Percentiles rank a stretch among this genome's conserved stretches.
Evolutionary conservation across 2,329 filamentous ascomycete genomes (phyloP).

Genomic region (Lachnellula suecica): DNA sequence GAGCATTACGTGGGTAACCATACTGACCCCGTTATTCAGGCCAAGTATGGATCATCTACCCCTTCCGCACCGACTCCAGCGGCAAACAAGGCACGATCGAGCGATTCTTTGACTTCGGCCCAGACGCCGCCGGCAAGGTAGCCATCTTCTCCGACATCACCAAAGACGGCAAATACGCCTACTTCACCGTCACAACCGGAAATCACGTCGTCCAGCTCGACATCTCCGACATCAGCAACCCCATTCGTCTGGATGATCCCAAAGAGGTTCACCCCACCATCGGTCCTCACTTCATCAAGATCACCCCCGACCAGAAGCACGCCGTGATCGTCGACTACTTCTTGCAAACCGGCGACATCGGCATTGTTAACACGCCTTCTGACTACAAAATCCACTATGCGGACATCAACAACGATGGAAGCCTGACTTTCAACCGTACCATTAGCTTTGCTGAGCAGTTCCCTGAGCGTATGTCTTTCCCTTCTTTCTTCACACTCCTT

Average conservation of each 20-base stretch:
- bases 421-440: slow-evolving; percentile 57
- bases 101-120: slow-evolving; percentile 57
- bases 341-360: slow-evolving; percentile 61
- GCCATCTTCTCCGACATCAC: slow-evolving; percentile 63
- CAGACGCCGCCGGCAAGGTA: slow-evolving; percentile 52
- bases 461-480: no score
- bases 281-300: slow-evolving; percentile 63
- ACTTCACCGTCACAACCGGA: slow-evolving; percentile 59
- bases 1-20: no score
- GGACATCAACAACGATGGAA: slow-evolving; percentile 53
- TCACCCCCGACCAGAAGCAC: slow-evolving; percentile 64
- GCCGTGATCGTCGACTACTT: slow-evolving; percentile 66
- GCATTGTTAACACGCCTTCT: slow-evolving; percentile 52
- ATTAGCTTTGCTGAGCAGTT: slow-evolving; percentile 63
- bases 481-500: no score
- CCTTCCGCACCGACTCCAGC: slow-evolving; percentile 52
- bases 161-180: slow-evolving; percentile 55
- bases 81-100: slow-evolving; percentile 58
- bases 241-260: slow-evolving; percentile 61
- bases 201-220: slow-evolving; percentile 63
- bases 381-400: slow-evolving; percentile 65
- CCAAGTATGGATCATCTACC: slow-evolving; percentile 66
- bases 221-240: slow-evolving; percentile 58
- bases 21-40: no score
- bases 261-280: slow-evolving; percentile 57